Evolutionary conservation across 202 grass and related monocot species (phyloP).

Genomic region (Carex arenaria): DNA sequence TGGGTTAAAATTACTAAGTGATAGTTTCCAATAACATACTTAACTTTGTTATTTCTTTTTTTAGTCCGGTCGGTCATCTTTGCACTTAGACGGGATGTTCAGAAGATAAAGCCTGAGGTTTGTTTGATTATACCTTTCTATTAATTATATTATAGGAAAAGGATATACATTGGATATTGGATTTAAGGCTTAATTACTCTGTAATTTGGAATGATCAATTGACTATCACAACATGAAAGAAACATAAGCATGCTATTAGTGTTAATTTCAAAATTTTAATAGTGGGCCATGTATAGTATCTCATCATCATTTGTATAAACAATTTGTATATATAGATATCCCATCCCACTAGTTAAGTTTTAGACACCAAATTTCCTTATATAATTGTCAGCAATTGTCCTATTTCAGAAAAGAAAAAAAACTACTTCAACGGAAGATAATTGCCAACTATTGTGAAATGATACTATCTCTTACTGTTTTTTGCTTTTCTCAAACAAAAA

Average conservation of each 20-base stretch:
- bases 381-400: background rate
- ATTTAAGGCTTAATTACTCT: no score
- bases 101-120: constrained; percentile 42
- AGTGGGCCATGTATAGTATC: background rate
- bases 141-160: background rate
- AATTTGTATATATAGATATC: background rate
- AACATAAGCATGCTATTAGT: background rate
- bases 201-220: background rate
- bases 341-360: background rate
- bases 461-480: background rate
- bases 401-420: background rate
- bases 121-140: constrained; percentile 1
- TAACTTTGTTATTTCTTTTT: background rate
- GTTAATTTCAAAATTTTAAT: background rate
- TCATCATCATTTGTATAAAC: background rate
- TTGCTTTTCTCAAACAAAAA: background rate
- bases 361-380: background rate
- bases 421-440: background rate
- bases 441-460: background rate
- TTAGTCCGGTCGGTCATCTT: constrained; percentile 44
- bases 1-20: background rate
- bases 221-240: background rate
- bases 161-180: background rate
- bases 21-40: background rate
- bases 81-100: constrained; percentile 33